phyloP scores from a whole-genome alignment of 192 early-diverging fungal genomes.

The Backusella westeae region DNA sequence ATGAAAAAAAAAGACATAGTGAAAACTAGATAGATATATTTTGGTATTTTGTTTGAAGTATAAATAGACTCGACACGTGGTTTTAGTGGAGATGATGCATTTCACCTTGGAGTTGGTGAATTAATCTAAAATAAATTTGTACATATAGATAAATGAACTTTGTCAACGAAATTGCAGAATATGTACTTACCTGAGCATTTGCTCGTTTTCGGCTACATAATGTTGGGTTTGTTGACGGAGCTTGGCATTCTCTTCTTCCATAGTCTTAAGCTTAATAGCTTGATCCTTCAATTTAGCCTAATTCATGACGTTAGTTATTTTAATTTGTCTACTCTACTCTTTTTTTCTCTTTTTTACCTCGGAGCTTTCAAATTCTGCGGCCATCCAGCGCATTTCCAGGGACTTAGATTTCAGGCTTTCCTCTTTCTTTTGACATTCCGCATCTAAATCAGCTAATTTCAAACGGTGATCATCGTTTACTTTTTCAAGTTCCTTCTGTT shows the following conservation, averaged over 20 bases:
- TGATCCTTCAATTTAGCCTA: slow-evolving; percentile 17
- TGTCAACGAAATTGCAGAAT: neutral
- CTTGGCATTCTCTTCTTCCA: slow-evolving; percentile 9
- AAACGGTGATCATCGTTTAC: slow-evolving; percentile 22
- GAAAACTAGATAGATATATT: neutral
- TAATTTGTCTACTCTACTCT: neutral
- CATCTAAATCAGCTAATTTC: slow-evolving; percentile 30
- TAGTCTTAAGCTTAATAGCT: neutral
- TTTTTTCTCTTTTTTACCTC: slow-evolving; percentile 25
- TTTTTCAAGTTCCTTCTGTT: slow-evolving; percentile 22
- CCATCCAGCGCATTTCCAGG: slow-evolving; percentile 39
- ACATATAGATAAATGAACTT: neutral
- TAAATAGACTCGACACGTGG: slow-evolving; percentile 9
- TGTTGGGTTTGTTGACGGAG: slow-evolving; percentile 4
- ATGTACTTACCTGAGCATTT: slow-evolving; percentile 15
- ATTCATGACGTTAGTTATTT: neutral
- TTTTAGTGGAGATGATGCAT: slow-evolving; percentile 1
- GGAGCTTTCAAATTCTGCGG: slow-evolving; percentile 35
- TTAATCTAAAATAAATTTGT: neutral
- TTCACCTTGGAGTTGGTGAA: slow-evolving; percentile 9
- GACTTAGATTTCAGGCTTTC: slow-evolving; percentile 32
- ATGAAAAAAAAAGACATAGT: neutral
- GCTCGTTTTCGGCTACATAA: slow-evolving; percentile 3
- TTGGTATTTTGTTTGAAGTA: slow-evolving; percentile 7
- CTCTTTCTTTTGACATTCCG: slow-evolving; percentile 21